Percentiles rank a stretch among this genome's conserved stretches.
Conservation (phyloP, 2,329 filamentous ascomycete species). For the Hymenoscyphus occultus region DNA sequence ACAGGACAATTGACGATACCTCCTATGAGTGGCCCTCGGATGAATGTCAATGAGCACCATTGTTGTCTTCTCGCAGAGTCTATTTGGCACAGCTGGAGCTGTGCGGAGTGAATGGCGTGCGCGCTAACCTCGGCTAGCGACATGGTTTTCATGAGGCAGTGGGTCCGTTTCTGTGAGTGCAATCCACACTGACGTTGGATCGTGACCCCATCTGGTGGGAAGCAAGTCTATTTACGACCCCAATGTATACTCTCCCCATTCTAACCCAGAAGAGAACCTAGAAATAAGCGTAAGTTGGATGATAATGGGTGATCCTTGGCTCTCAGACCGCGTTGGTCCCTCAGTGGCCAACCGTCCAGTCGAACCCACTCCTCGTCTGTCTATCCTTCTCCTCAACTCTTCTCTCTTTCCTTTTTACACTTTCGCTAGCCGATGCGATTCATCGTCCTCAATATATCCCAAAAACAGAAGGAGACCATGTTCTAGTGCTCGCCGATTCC, state of each 20-base stretch:
- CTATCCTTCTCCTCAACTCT: background rate
- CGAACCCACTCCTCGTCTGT: background rate
- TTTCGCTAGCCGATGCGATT: background rate
- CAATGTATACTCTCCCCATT: background rate
- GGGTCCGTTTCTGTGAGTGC: background rate
- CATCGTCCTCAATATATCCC: background rate
- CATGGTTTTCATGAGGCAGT: background rate
- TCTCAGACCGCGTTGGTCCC: background rate
- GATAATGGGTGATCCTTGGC: background rate
- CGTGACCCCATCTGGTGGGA: background rate
- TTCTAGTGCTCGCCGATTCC: background rate
- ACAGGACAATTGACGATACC: no score
- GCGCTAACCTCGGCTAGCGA: slow-evolving; percentile 3
- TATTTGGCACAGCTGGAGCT: background rate
- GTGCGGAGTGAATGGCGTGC: background rate
- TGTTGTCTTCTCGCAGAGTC: no score
- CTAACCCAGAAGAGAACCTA: background rate
- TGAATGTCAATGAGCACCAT: no score
- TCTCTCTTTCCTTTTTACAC: slow-evolving; percentile 1
- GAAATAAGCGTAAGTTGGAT: background rate
- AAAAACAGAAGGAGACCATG: background rate
- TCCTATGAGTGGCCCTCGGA: no score
- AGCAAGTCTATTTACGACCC: background rate
- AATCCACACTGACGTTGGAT: slow-evolving; percentile 3
- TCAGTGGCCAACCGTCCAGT: background rate